A percentile compares a stretch with the other conserved stretches of the same genome.
phyloP scores from a whole-genome alignment of 2,329 filamentous ascomycete species.

The Mycosphaerella sp. region DNA sequence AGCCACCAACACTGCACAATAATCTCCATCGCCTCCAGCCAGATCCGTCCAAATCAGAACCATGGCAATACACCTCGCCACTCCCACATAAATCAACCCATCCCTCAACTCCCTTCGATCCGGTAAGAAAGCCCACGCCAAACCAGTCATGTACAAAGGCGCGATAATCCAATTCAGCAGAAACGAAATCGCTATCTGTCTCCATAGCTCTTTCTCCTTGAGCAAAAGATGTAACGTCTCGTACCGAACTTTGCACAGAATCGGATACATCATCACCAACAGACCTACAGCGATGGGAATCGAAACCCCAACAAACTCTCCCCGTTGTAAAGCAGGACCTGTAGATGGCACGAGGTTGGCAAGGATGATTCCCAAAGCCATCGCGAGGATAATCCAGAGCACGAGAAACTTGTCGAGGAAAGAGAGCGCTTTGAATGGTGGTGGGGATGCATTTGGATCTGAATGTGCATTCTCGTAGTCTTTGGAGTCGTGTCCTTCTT shows the following conservation, averaged over 20 bases:
- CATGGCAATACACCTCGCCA: constrained; percentile 87
- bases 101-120: constrained; percentile 46
- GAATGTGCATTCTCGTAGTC: background rate
- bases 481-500: background rate
- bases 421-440: constrained; percentile 37
- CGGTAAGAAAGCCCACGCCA: constrained; percentile 59
- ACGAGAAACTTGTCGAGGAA: constrained; percentile 44
- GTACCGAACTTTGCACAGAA: constrained; percentile 78
- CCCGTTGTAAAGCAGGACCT: constrained; percentile 58
- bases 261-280: constrained; percentile 91
- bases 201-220: constrained; percentile 59
- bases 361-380: constrained; percentile 67
- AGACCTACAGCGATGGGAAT: constrained; percentile 64
- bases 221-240: constrained; percentile 67
- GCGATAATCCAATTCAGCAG: constrained; percentile 78
- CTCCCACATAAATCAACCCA: constrained; percentile 72
- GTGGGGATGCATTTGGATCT: background rate
- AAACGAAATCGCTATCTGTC: constrained; percentile 70
- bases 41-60: constrained; percentile 73
- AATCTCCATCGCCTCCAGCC: constrained; percentile 70
- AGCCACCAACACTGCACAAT: constrained; percentile 60
- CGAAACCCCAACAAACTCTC: constrained; percentile 65
- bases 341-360: constrained; percentile 66
- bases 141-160: constrained; percentile 70
- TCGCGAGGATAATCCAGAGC: constrained; percentile 68